These are phyloP conservation scores for Neonectria punicea DNA, from an alignment of 2,329 filamentous ascomycete genomes.

Conservation along the genomic window DNA sequence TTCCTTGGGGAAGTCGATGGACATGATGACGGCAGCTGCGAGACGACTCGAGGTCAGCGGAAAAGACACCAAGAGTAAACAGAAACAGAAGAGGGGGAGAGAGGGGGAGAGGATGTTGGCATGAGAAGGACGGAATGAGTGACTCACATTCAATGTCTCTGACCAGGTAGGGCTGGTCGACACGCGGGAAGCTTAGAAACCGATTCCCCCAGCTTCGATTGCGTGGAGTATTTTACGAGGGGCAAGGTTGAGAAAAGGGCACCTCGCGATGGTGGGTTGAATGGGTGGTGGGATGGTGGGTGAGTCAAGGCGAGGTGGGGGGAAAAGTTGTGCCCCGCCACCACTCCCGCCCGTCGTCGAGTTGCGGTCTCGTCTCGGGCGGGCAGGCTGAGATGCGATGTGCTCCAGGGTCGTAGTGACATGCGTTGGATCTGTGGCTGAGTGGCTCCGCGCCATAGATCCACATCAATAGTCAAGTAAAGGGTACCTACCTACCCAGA, in stretches of 20 bases:
- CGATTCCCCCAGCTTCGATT: conserved; percentile 28
- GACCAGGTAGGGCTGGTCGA: conserved; percentile 28
- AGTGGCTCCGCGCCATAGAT: not conserved
- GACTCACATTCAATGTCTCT: conserved; percentile 25
- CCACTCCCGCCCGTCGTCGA: not conserved
- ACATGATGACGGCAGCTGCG: conserved; percentile 63
- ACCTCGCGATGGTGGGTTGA: conserved; percentile 37
- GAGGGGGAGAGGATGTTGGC: not conserved
- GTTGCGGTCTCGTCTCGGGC: not conserved
- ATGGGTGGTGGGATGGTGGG: conserved; percentile 38
- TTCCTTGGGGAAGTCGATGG: conserved; percentile 91
- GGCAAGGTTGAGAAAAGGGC: conserved; percentile 41
- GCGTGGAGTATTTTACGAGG: conserved; percentile 33
- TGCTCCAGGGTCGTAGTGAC: not conserved
- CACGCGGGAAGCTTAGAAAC: conserved; percentile 24
- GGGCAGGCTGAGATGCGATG: not conserved
- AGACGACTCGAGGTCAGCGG: not conserved
- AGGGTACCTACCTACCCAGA: not conserved
- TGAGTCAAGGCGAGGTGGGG: conserved; percentile 44
- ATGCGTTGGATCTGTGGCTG: not conserved
- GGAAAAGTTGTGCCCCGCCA: conserved; percentile 41
- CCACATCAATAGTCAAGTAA: not conserved
- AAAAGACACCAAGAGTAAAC: not conserved
- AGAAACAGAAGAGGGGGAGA: not conserved
- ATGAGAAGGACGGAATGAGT: not conserved